These are phyloP conservation scores for Pseudonectria foliicola DNA, from an alignment of 2,329 filamentous ascomycete species.

Conservation along the genomic window DNA sequence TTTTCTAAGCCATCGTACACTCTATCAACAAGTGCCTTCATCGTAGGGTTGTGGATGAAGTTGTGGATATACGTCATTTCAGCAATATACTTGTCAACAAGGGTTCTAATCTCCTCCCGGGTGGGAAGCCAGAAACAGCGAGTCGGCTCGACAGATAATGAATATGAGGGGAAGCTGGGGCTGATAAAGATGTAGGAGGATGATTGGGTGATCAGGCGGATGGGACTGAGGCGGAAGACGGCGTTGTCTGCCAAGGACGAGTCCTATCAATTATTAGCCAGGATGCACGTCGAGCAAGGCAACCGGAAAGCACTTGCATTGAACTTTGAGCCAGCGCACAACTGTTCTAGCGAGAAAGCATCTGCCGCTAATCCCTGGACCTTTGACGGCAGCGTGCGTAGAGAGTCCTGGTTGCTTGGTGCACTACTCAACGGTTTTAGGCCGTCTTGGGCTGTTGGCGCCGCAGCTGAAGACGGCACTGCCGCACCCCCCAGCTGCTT, in stretches of 20 bases:
- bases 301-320: slow-evolving; percentile 17
- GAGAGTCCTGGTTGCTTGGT: slow-evolving; percentile 2
- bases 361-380: slow-evolving; percentile 28
- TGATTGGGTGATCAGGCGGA: slow-evolving; percentile 25
- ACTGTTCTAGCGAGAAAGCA: slow-evolving; percentile 27
- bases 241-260: slow-evolving; percentile 24
- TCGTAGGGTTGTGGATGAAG: slow-evolving; percentile 23
- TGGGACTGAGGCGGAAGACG: slow-evolving; percentile 26
- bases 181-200: slow-evolving; percentile 27
- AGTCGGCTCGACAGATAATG: slow-evolving; percentile 21
- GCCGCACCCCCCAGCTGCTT: slow-evolving; percentile 8
- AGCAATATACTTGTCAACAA: slow-evolving; percentile 24
- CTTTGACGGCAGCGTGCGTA: slow-evolving; percentile 19
- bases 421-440: neutral
- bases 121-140: slow-evolving; percentile 29
- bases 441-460: neutral
- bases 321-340: slow-evolving; percentile 23
- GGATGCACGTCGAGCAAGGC: neutral
- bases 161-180: slow-evolving; percentile 12
- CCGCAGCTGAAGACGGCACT: slow-evolving; percentile 2
- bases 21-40: slow-evolving; percentile 22
- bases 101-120: slow-evolving; percentile 23
- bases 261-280: slow-evolving; percentile 15
- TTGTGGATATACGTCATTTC: slow-evolving; percentile 27
- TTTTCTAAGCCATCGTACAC: slow-evolving; percentile 24